phyloP scores from a whole-genome alignment of 805 yeast genomes.

The Millerozyma acaciae region DNA sequence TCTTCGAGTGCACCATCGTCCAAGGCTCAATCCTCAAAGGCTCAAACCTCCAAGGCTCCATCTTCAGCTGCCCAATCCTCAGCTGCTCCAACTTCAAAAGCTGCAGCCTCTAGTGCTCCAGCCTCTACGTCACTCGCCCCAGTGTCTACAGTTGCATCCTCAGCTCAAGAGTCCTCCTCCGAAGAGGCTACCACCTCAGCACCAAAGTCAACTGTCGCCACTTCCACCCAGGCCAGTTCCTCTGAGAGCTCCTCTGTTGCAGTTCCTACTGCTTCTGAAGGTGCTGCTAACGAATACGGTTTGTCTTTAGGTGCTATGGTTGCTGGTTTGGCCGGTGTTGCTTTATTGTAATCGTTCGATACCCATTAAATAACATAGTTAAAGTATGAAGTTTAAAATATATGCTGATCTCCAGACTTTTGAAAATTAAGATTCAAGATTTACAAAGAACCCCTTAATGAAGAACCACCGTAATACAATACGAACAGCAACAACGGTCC shows the following conservation, averaged over 20 bases:
- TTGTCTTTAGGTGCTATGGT: constrained; percentile 33
- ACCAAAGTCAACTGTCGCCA: constrained; percentile 10
- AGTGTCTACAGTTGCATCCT: constrained; percentile 16
- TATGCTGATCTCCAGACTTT: too few relatives aligned
- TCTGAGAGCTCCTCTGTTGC: constrained; percentile 20
- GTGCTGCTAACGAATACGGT: constrained; percentile 25
- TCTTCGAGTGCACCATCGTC: constrained; percentile 29
- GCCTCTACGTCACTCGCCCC: constrained; percentile 16
- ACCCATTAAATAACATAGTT: too few relatives aligned
- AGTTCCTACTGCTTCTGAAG: constrained; percentile 24
- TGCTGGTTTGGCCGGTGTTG: constrained; percentile 40
- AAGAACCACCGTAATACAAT: too few relatives aligned
- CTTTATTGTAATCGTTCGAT: constrained; percentile 23
- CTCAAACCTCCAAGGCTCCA: constrained; percentile 19
- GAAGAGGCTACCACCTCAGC: constrained; percentile 18
- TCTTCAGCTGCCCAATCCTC: constrained; percentile 16
- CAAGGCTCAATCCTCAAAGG: constrained; percentile 26
- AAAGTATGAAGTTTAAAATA: too few relatives aligned
- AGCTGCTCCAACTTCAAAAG: constrained; percentile 11
- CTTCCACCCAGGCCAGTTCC: constrained; percentile 21
- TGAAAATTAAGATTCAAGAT: too few relatives aligned
- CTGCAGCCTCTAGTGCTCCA: constrained; percentile 12
- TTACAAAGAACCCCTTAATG: too few relatives aligned
- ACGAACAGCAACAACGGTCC: too few relatives aligned
- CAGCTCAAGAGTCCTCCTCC: constrained; percentile 16